Evolutionary conservation across 495 filamentous ascomycete genomes (phyloP).

Genomic region (Lasiosphaeria ovina): DNA sequence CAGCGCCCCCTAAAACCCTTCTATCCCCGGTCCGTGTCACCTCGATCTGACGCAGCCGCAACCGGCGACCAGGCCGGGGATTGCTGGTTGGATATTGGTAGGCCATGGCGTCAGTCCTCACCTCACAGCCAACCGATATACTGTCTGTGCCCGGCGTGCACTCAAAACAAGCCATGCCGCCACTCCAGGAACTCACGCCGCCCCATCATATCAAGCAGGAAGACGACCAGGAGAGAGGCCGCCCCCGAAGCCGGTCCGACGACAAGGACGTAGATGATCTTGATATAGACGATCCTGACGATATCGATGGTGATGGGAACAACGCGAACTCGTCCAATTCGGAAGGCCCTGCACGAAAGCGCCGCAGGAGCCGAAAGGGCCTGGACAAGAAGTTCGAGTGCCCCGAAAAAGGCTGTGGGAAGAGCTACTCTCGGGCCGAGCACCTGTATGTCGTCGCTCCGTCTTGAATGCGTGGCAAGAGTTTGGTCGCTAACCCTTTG

Average conservation of each 20-base stretch:
- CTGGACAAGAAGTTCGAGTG: conserved; percentile 95
- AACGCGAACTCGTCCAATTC: conserved; percentile 52
- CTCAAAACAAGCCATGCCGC: conserved; percentile 41
- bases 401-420: conserved; percentile 83
- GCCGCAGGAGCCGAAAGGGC: conserved; percentile 81
- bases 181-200: conserved; percentile 41
- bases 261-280: conserved; percentile 44
- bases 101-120: conserved; percentile 49
- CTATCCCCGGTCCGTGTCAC: conserved; percentile 24
- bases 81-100: conserved; percentile 28
- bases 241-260: conserved; percentile 46
- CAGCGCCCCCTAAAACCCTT: conserved; percentile 7
- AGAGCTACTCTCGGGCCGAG: conserved; percentile 94
- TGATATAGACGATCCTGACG: conserved; percentile 39
- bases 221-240: conserved; percentile 44
- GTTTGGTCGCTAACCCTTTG: conserved; percentile 22
- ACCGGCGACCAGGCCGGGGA: conserved; percentile 12
- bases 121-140: conserved; percentile 42
- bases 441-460: conserved; percentile 62
- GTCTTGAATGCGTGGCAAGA: not conserved
- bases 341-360: conserved; percentile 61
- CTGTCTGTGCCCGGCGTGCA: conserved; percentile 34
- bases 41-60: conserved; percentile 15
- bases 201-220: conserved; percentile 44
- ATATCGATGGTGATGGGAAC: conserved; percentile 37